Conservation (phyloP, 2,329 filamentous ascomycete species). For the Penicillium nordicum region DNA sequence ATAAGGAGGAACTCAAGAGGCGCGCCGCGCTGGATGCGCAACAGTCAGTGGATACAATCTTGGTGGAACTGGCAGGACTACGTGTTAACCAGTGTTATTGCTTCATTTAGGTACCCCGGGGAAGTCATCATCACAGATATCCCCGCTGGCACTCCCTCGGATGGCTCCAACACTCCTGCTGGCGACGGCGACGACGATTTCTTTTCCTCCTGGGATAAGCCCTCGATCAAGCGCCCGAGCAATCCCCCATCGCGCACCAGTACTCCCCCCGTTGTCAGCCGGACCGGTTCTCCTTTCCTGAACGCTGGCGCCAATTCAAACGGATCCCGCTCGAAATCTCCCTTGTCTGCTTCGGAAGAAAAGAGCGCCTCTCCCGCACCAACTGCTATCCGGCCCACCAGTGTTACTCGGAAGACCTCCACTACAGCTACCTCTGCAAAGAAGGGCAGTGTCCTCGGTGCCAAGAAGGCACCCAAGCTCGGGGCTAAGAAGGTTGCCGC, state of each 20-base stretch:
- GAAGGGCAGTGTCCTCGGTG: constrained; percentile 80
- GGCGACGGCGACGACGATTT: constrained; percentile 87
- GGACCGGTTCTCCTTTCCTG: constrained; percentile 86
- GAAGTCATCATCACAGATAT: constrained; percentile 83
- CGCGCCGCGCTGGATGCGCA: constrained; percentile 77
- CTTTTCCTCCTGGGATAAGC: constrained; percentile 99
- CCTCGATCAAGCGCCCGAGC: constrained; percentile 90
- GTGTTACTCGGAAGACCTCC: constrained; percentile 74
- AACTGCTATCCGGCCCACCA: constrained; percentile 67
- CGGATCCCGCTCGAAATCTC: constrained; percentile 76
- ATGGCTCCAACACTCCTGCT: constrained; percentile 71
- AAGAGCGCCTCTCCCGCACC: constrained; percentile 54
- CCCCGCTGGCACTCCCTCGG: constrained; percentile 55
- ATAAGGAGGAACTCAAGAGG: constrained; percentile 93
- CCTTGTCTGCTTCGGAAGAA: constrained; percentile 60
- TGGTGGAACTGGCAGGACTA: background rate
- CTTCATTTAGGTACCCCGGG: constrained; percentile 63
- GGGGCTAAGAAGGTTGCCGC: constrained; percentile 85
- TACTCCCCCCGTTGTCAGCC: constrained; percentile 76
- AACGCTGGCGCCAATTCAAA: constrained; percentile 66
- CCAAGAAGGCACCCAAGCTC: constrained; percentile 77
- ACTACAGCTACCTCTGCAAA: constrained; percentile 62
- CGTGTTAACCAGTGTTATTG: constrained; percentile 11
- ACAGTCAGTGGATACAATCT: constrained; percentile 59
- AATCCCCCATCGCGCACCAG: constrained; percentile 87